Conservation (phyloP, 768 basidiomycete genomes). For the Porpolomopsis calyptriformis region DNA sequence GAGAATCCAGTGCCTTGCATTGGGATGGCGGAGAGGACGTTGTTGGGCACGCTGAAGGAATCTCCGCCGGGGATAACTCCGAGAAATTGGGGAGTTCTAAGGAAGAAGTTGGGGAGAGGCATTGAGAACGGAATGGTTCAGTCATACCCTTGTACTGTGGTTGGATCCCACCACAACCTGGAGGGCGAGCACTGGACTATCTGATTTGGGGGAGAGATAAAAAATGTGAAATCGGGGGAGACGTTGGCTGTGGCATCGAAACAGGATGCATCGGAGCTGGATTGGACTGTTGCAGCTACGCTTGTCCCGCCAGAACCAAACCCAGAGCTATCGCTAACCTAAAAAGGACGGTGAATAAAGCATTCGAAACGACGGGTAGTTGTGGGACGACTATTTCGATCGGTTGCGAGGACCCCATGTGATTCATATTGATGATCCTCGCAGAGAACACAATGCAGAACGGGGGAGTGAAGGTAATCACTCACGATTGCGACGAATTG, state of each 20-base stretch:
- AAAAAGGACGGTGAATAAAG: conserved; percentile 7
- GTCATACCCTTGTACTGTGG: conserved; percentile 43
- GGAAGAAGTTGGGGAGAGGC: neutral
- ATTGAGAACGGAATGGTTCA: neutral
- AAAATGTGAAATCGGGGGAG: conserved; percentile 46
- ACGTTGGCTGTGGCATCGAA: conserved; percentile 42
- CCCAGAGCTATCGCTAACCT: conserved; percentile 50
- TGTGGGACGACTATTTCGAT: neutral
- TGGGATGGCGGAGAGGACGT: conserved; percentile 31
- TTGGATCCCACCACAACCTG: conserved; percentile 56
- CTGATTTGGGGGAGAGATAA: conserved; percentile 49
- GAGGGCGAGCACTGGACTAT: conserved; percentile 54
- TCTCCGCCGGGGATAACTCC: conserved; percentile 75
- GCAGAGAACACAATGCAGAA: neutral
- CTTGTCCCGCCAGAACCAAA: conserved; percentile 74
- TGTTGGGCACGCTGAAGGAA: conserved; percentile 54
- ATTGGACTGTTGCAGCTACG: conserved; percentile 44
- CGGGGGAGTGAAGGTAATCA: conserved; percentile 13
- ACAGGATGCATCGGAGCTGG: conserved; percentile 46
- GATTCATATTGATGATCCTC: neutral
- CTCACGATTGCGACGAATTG: conserved; percentile 71
- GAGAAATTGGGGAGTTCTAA: conserved; percentile 48
- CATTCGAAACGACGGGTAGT: neutral
- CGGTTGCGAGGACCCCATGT: neutral
- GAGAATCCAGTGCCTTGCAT: conserved; percentile 50